These are phyloP conservation scores for Cinnamomum micranthum DNA, from an alignment of 164 flowering plant species.

Conservation along the genomic window DNA sequence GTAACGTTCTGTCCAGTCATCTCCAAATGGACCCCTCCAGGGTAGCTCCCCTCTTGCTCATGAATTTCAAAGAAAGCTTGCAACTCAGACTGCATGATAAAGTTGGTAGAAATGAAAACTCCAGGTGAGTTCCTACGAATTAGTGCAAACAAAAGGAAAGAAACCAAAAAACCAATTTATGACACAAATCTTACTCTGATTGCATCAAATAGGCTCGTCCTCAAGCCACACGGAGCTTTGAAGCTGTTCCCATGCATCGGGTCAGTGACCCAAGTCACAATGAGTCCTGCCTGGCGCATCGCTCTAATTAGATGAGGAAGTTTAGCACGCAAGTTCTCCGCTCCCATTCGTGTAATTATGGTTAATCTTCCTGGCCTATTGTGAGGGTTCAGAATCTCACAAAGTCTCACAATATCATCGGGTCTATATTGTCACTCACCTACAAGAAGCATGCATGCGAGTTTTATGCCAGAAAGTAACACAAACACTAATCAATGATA, in stretches of 20 bases:
- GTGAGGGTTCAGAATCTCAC: constrained; percentile 41
- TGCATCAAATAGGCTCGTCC: constrained; percentile 57
- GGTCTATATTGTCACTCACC: constrained; percentile 53
- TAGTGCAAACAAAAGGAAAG: not conserved
- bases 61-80: constrained; percentile 70
- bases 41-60: constrained; percentile 69
- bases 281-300: constrained; percentile 41
- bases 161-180: not conserved
- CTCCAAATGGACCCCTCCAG: constrained; percentile 63
- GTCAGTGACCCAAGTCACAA: constrained; percentile 53
- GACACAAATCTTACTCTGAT: constrained; percentile 31
- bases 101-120: not conserved
- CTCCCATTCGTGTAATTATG: constrained; percentile 45
- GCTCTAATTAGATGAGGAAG: constrained; percentile 48
- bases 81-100: constrained; percentile 44
- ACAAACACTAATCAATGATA: not conserved
- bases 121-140: not conserved
- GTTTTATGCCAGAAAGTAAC: not conserved
- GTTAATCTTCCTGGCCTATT: constrained; percentile 48
- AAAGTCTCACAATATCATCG: constrained; percentile 41
- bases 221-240: constrained; percentile 56
- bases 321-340: constrained; percentile 45
- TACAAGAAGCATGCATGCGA: constrained; percentile 8
- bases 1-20: constrained; percentile 74
- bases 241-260: constrained; percentile 51